These are phyloP conservation scores for Exophiala mesophila DNA, from an alignment of 2,329 filamentous ascomycete species.

Conservation along the genomic window DNA sequence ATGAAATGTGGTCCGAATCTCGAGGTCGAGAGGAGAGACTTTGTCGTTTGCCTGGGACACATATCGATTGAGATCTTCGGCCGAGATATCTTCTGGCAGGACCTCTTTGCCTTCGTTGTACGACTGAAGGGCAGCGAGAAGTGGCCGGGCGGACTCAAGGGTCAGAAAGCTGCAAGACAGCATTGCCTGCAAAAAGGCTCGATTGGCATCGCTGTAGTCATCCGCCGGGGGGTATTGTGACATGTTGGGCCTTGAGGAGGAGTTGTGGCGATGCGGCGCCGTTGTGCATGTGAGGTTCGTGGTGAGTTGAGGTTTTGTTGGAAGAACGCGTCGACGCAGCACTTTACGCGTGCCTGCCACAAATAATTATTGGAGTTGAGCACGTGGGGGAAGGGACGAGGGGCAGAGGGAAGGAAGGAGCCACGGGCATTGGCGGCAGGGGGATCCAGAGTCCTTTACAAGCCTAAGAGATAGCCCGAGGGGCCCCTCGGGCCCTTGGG, in stretches of 20 bases:
- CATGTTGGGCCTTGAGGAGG: slow-evolving; percentile 2
- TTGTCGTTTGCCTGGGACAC: slow-evolving; percentile 66
- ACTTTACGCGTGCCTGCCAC: no score
- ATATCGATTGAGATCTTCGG: slow-evolving; percentile 63
- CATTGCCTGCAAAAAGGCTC: slow-evolving; percentile 87
- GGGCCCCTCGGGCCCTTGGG: no score
- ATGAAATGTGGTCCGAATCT: slow-evolving; percentile 71
- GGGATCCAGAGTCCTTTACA: no score
- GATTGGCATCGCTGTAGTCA: slow-evolving; percentile 62
- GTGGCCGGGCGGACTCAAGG: slow-evolving; percentile 63
- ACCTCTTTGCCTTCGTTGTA: slow-evolving; percentile 49
- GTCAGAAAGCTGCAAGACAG: slow-evolving; percentile 74
- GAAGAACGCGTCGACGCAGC: no score
- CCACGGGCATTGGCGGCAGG: no score
- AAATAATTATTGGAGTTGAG: no score
- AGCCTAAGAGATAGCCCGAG: no score
- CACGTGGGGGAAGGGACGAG: no score
- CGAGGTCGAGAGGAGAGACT: slow-evolving; percentile 76
- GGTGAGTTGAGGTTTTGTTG: no score
- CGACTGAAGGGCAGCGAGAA: slow-evolving; percentile 72
- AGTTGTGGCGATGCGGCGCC: no score
- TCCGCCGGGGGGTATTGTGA: background rate
- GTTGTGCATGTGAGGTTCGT: no score
- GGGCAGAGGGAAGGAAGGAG: no score
- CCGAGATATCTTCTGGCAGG: slow-evolving; percentile 59